These are phyloP conservation scores for Apophysomyces ossiformis DNA, from an alignment of 371 early-diverging fungal genomes.

Conservation along the genomic window DNA sequence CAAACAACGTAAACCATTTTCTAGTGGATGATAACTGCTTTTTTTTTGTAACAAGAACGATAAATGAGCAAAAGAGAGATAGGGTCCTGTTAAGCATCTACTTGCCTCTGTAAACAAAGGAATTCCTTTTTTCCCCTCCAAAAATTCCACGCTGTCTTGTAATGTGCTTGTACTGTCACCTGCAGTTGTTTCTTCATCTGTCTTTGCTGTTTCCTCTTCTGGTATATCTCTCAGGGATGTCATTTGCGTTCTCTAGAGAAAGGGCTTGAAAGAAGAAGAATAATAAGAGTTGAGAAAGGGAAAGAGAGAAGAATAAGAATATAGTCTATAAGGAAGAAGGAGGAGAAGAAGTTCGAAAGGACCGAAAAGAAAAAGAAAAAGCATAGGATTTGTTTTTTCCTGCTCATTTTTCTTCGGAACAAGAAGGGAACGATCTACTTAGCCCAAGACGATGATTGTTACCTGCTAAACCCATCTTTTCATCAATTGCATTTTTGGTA, in stretches of 20 bases:
- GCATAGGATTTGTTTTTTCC: too few species aligned
- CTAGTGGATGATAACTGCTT: conserved; percentile 24
- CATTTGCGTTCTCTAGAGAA: background rate
- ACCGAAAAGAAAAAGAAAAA: too few species aligned
- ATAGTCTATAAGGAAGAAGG: background rate
- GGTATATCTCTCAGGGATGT: background rate
- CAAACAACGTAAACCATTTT: conserved; percentile 46
- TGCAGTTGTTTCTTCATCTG: background rate
- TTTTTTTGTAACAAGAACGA: background rate
- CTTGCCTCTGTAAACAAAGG: background rate
- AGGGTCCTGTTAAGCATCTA: background rate
- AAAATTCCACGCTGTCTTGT: background rate
- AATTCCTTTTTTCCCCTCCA: background rate
- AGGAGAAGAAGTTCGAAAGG: too few species aligned
- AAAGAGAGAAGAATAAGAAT: conserved; percentile 13
- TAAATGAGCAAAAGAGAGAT: background rate
- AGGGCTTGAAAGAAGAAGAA: conserved; percentile 1
- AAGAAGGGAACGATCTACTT: too few species aligned
- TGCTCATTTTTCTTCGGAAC: too few species aligned
- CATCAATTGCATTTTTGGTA: too few species aligned
- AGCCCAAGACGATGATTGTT: too few species aligned
- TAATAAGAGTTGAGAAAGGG: conserved; percentile 4
- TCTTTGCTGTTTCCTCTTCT: background rate
- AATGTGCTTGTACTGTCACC: background rate
- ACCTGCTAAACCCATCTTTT: too few species aligned